Base-by-base conservation (phyloP, 2,329 filamentous ascomycete genomes). In the Epichloe coenophiala region DNA sequence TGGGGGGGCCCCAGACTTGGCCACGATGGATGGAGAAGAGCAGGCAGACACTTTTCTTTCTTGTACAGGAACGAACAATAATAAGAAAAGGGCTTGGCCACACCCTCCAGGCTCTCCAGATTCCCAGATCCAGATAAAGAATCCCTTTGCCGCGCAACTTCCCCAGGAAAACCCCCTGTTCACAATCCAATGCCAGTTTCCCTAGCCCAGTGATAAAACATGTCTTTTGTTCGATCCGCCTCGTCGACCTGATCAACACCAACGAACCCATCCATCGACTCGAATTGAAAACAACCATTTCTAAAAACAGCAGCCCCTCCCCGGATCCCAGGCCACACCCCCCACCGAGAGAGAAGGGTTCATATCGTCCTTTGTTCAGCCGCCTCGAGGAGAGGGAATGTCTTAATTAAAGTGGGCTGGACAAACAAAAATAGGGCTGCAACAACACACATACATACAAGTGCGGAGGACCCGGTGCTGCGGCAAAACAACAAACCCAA, bases 71-170 rank as follows among this genome's bases (percentile, higher is more conserved):
- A 45, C 41, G 27, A 31, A 45, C 41, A 49, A 40, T 45, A 49
- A 45, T 21, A 49, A n/a, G n/a, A 42, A 45, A 45, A 15, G 21
- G 23, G 23, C 46, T 15, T 42, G 37, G 38, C 46, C 46, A 42
- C 12, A 21, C 21, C 21, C 23, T 21, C 38, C 47, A 48, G 47
- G 36, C 35, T 27, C 21, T 5, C 23, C 17, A 6, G 23, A 23
- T 23, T 23, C 23, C 21, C 41, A 49, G 48, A 49, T 45, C 21
- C 41, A 49, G 48, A 40, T 45, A 40, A 49, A 45, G 36, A 45
- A 40, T 23, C 19, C 40, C 41, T 40, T 40, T 49, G 35, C 48
- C 48, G 48, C 42, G 21, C 48, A 23, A 21, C 31, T 7, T 23
- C 21, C 21, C 41, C n/a, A 5, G 11, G 13, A 23, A 12, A 5